A percentile compares a stretch with the other conserved stretches of the same genome.
phyloP scores from a whole-genome alignment of 192 early-diverging fungal genomes.

The Entomortierella beljakovae region DNA sequence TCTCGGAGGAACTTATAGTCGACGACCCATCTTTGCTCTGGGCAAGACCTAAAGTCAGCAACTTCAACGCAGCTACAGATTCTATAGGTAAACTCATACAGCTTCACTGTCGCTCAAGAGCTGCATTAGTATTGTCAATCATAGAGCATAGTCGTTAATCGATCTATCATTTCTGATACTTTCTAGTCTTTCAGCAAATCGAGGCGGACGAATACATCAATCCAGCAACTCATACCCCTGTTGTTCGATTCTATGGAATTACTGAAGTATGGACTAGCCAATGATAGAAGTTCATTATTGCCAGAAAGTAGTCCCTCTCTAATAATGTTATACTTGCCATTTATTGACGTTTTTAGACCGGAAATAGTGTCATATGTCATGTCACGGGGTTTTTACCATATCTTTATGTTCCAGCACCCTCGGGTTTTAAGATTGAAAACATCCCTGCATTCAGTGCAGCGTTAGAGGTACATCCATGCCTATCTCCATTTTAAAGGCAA shows the following conservation, averaged over 20 bases:
- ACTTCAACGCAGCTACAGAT: constrained; percentile 50
- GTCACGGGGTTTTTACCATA: constrained; percentile 93
- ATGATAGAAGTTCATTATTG: not conserved
- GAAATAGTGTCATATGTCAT: constrained; percentile 92
- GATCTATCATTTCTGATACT: not conserved
- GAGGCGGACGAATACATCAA: constrained; percentile 90
- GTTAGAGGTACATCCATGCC: constrained; percentile 62
- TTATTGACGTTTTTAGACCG: constrained; percentile 60
- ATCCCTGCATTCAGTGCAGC: constrained; percentile 62
- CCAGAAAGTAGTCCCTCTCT: not conserved
- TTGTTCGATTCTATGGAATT: constrained; percentile 86
- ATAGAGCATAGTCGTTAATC: not conserved
- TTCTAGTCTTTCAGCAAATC: constrained; percentile 93
- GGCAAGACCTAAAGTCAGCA: constrained; percentile 30
- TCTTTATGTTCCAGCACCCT: constrained; percentile 94
- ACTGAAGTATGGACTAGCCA: constrained; percentile 69
- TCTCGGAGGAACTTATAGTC: constrained; percentile 16
- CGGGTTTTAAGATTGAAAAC: constrained; percentile 73
- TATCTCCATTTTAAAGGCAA: not conserved
- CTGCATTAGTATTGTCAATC: not conserved
- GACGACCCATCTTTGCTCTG: constrained; percentile 54
- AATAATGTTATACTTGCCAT: not conserved
- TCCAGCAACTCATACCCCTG: constrained; percentile 58
- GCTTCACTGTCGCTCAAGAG: not conserved
- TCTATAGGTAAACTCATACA: constrained; percentile 36